phyloP scores from a whole-genome alignment of 805 yeast genomes.

The Hanseniaspora vineae region DNA sequence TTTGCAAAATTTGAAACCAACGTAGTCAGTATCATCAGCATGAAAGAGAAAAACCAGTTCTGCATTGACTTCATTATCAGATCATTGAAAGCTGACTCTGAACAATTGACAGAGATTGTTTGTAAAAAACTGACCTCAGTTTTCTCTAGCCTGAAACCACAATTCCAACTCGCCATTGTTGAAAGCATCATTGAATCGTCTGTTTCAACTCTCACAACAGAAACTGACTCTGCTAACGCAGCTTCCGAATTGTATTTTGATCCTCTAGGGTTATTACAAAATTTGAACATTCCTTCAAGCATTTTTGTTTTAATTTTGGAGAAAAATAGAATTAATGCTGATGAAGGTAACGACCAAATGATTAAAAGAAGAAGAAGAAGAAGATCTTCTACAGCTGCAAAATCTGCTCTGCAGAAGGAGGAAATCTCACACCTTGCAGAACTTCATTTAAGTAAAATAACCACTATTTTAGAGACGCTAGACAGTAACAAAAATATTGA shows the following conservation, averaged over 20 bases:
- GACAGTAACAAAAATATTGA: constrained; percentile 31
- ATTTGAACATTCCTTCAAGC: constrained; percentile 40
- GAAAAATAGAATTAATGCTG: constrained; percentile 43
- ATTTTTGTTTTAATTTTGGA: constrained; percentile 47
- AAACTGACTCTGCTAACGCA: not conserved
- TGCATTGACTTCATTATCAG: constrained; percentile 51
- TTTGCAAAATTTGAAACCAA: constrained; percentile 43
- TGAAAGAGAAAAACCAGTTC: constrained; percentile 41
- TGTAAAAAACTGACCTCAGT: constrained; percentile 39
- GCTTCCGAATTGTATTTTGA: constrained; percentile 32
- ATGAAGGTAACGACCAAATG: constrained; percentile 26
- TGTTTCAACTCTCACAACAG: constrained; percentile 14
- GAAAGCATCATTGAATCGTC: constrained; percentile 48
- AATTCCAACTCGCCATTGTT: constrained; percentile 43
- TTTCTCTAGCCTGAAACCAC: constrained; percentile 44
- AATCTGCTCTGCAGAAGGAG: constrained; percentile 56
- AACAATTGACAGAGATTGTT: constrained; percentile 34
- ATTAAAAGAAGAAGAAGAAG: constrained; percentile 71
- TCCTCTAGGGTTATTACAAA: constrained; percentile 39
- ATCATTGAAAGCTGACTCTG: constrained; percentile 35
- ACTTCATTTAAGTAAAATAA: constrained; percentile 60
- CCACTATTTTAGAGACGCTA: constrained; percentile 66
- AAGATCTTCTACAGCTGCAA: constrained; percentile 64
- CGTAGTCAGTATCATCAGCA: constrained; percentile 46
- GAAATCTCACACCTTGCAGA: constrained; percentile 67